phyloP scores from a whole-genome alignment of 225 moss, liverwort and hornwort species.

The Bryum argenteum region DNA sequence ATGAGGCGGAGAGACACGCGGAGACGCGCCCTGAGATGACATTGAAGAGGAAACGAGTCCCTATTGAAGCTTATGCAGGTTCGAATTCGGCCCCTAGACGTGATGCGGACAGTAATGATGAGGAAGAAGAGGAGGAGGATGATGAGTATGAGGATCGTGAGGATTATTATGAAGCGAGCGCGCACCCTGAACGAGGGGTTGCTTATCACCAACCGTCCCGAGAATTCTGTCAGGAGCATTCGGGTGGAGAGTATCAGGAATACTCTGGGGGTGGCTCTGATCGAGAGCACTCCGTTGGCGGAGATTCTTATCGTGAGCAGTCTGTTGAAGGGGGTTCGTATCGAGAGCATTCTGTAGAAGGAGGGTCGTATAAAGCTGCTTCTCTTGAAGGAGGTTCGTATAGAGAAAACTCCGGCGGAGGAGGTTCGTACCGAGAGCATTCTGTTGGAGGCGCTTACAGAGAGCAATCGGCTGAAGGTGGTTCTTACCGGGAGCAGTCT shows the following conservation, averaged over 20 bases:
- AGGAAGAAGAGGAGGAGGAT: conserved; percentile 69
- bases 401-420: conserved; percentile 9
- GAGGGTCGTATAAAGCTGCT: conserved; percentile 19
- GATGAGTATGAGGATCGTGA: conserved; percentile 48
- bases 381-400: conserved; percentile 12
- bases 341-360: conserved; percentile 21
- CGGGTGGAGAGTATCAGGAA: conserved; percentile 34
- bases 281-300: conserved; percentile 10
- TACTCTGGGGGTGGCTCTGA: conserved; percentile 32
- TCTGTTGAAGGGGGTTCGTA: conserved; percentile 24
- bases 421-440: conserved; percentile 22
- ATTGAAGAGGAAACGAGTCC: conserved; percentile 81
- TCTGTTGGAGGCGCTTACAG: conserved; percentile 4
- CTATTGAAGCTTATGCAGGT: conserved; percentile 82
- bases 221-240: conserved; percentile 49
- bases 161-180: conserved; percentile 29
- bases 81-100: conserved; percentile 64
- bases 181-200: conserved; percentile 40
- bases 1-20: conserved; percentile 74
- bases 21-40: conserved; percentile 83
- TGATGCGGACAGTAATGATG: conserved; percentile 87
- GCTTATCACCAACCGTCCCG: conserved; percentile 55
- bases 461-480: conserved; percentile 29
- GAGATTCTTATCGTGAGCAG: conserved; percentile 25
- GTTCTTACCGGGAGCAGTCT: conserved; percentile 38